Conservation (phyloP, 148 eudicot species). For the Rhododendron henanense region DNA sequence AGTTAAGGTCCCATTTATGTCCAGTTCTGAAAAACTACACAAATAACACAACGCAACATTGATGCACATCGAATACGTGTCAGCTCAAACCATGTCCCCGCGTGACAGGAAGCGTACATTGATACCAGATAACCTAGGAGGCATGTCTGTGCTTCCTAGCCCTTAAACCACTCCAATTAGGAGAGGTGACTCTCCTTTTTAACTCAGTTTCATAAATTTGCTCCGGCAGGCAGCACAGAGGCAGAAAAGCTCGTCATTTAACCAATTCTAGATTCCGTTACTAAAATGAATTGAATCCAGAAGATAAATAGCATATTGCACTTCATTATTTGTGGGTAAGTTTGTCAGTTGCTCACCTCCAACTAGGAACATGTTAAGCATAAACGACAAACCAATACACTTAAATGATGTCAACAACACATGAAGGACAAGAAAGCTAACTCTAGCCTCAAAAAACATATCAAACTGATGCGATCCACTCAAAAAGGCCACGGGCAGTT, state of each 20-base stretch:
- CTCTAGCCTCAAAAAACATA: neutral
- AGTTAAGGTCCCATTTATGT: neutral
- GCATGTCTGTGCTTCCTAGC: neutral
- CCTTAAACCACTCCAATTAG: neutral
- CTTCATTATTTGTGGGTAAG: neutral
- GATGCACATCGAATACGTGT: neutral
- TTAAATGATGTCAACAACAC: neutral
- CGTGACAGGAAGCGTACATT: neutral
- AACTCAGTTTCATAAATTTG: neutral
- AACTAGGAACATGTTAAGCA: neutral
- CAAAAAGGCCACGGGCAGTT: neutral
- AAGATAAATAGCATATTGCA: neutral
- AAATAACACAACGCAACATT: neutral
- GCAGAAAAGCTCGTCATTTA: neutral
- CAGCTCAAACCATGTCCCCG: neutral
- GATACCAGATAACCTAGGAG: neutral
- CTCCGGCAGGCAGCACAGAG: neutral
- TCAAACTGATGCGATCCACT: neutral
- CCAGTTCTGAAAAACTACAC: neutral
- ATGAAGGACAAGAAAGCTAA: neutral
- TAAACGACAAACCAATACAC: neutral
- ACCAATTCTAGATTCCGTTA: neutral
- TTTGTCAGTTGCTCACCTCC: neutral
- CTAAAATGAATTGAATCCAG: neutral
- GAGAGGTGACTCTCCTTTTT: neutral